phyloP scores from a whole-genome alignment of 2,329 filamentous ascomycete genomes.

The Beauveria asiatica region DNA sequence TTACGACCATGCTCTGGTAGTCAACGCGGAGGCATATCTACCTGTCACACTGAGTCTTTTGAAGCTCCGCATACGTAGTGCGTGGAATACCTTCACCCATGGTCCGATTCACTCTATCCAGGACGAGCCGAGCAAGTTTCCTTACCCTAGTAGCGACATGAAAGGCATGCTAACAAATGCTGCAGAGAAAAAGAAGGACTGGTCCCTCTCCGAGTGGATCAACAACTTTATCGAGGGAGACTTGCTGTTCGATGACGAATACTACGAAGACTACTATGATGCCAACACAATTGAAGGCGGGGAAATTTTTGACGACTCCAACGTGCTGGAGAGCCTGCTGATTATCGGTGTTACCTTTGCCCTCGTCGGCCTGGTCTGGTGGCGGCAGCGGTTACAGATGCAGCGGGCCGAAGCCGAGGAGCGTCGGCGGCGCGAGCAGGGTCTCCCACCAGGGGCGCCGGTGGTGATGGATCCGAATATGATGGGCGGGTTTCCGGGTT shows the following conservation, averaged over 20 bases:
- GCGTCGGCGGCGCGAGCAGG: constrained; percentile 24
- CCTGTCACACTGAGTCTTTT: constrained; percentile 83
- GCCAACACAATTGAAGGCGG: constrained; percentile 44
- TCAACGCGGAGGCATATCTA: constrained; percentile 87
- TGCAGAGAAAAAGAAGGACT: constrained; percentile 59
- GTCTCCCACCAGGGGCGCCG: constrained; percentile 19
- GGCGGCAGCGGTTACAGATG: constrained; percentile 63
- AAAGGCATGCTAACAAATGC: neutral
- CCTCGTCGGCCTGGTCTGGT: constrained; percentile 72
- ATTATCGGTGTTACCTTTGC: constrained; percentile 71
- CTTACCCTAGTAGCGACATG: constrained; percentile 20
- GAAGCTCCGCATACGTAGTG: constrained; percentile 76
- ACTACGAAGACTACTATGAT: constrained; percentile 47
- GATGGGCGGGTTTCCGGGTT: constrained; percentile 24
- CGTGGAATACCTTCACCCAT: constrained; percentile 88
- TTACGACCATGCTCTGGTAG: constrained; percentile 86
- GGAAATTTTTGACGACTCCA: constrained; percentile 64
- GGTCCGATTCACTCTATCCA: constrained; percentile 89
- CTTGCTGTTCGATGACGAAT: constrained; percentile 51
- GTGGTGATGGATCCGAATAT: constrained; percentile 16
- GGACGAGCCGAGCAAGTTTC: constrained; percentile 67
- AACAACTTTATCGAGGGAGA: constrained; percentile 72
- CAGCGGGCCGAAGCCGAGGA: constrained; percentile 33
- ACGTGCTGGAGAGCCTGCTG: constrained; percentile 73
- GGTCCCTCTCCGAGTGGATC: constrained; percentile 80